Evolutionary conservation across 2,329 filamentous ascomycete species (phyloP).

Genomic region (Apiospora sp.): DNA sequence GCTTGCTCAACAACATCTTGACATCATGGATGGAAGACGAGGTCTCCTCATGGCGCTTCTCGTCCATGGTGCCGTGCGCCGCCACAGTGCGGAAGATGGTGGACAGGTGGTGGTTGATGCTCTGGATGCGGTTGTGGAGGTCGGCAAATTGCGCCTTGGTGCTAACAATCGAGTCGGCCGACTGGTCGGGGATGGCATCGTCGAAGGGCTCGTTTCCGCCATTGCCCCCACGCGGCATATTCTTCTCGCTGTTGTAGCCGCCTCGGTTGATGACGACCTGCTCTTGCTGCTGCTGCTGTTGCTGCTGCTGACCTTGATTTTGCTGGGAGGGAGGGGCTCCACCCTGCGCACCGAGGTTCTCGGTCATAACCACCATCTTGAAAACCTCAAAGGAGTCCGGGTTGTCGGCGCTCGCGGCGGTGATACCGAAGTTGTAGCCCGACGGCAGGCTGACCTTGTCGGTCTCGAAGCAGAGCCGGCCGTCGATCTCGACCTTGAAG

Average conservation of each 20-base stretch:
- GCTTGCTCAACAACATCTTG: constrained; percentile 51
- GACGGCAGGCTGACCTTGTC: constrained; percentile 79
- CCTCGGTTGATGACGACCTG: constrained; percentile 34
- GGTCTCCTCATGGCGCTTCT: constrained; percentile 65
- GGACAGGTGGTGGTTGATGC: constrained; percentile 72
- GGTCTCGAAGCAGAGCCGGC: constrained; percentile 82
- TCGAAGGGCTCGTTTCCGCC: constrained; percentile 45
- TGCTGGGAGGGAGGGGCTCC: constrained; percentile 44
- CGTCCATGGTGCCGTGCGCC: constrained; percentile 57
- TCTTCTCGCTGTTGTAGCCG: constrained; percentile 37
- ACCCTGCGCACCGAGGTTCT: constrained; percentile 48
- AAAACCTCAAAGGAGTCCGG: constrained; percentile 95
- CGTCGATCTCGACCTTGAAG: constrained; percentile 84
- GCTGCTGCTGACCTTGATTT: constrained; percentile 43
- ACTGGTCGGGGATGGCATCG: constrained; percentile 55
- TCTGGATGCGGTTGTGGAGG: constrained; percentile 83
- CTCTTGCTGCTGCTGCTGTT: constrained; percentile 41
- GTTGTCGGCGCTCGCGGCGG: constrained; percentile 86
- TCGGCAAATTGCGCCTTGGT: constrained; percentile 77
- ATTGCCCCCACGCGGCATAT: constrained; percentile 21
- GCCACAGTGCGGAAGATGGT: constrained; percentile 67
- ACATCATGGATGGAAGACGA: constrained; percentile 56
- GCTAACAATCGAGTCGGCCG: constrained; percentile 56
- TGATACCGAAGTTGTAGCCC: constrained; percentile 87
- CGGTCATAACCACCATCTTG: constrained; percentile 79